These are phyloP conservation scores for Melaleuca quinquenervia DNA, from an alignment of 345 rosid species.

Conservation along the genomic window DNA sequence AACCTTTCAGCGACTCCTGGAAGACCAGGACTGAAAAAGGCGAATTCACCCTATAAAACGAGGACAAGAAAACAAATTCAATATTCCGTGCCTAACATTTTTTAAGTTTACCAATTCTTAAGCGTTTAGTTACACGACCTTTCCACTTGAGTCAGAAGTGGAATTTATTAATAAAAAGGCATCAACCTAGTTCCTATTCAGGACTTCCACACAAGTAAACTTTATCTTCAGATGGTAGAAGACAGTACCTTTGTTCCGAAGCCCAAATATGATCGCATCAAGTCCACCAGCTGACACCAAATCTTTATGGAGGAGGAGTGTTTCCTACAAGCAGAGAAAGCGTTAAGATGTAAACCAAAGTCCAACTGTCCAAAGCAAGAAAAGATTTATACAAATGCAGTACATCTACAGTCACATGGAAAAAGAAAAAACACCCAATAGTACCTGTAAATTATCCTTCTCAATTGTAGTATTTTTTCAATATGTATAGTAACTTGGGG, in stretches of 20 bases:
- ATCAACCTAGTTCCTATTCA: not conserved
- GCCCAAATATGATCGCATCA: constrained; percentile 39
- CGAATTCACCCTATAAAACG: not conserved
- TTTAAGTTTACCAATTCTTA: not conserved
- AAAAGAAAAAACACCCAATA: not conserved
- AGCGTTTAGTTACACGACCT: not conserved
- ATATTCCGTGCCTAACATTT: not conserved
- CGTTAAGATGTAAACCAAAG: not conserved
- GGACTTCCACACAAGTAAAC: not conserved
- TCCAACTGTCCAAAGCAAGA: not conserved
- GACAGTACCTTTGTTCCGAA: constrained; percentile 52
- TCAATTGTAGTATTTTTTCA: not conserved
- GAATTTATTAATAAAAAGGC: not conserved
- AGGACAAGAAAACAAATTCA: not conserved
- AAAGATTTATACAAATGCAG: not conserved
- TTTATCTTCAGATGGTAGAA: not conserved
- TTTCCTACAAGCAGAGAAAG: constrained; percentile 41
- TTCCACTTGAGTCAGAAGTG: not conserved
- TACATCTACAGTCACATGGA: not conserved
- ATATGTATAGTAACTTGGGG: not conserved
- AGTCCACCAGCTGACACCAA: constrained; percentile 50
- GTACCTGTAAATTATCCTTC: not conserved
- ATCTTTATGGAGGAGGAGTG: constrained; percentile 91
- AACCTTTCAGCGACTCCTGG: not conserved
- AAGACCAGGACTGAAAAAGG: not conserved